These are phyloP conservation scores for Cardamine chenopodiifolia DNA, from an alignment of 345 rosid genomes.

Conservation along the genomic window DNA sequence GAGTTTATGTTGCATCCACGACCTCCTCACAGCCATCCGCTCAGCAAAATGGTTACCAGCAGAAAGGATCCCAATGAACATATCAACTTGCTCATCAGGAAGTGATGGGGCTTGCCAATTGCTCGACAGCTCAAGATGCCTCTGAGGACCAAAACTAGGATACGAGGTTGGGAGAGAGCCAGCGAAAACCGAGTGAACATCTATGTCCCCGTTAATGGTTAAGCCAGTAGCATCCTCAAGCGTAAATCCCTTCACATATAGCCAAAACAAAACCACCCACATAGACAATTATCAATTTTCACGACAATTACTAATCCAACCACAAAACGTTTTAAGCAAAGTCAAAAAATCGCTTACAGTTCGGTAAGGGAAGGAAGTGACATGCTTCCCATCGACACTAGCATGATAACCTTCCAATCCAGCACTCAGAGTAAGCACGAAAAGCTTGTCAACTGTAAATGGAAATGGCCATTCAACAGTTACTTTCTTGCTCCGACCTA, in stretches of 20 bases:
- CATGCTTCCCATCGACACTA: slow-evolving; percentile 83
- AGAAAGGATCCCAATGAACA: slow-evolving; percentile 83
- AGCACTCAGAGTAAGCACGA: slow-evolving; percentile 81
- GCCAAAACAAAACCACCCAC: slow-evolving; percentile 10
- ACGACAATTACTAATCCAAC: slow-evolving; percentile 15
- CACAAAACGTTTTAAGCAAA: background rate
- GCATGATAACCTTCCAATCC: slow-evolving; percentile 90
- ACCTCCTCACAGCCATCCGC: slow-evolving; percentile 89
- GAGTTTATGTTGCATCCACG: slow-evolving; percentile 86
- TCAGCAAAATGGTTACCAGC: slow-evolving; percentile 88
- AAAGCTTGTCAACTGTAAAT: slow-evolving; percentile 64
- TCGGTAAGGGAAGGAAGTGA: slow-evolving; percentile 82
- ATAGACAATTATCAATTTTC: slow-evolving; percentile 9
- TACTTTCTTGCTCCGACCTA: slow-evolving; percentile 66
- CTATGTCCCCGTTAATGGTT: slow-evolving; percentile 69
- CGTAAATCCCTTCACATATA: slow-evolving; percentile 63
- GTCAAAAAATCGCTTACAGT: slow-evolving; percentile 53
- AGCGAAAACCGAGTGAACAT: slow-evolving; percentile 71
- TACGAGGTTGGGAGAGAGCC: slow-evolving; percentile 74
- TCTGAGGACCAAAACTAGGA: slow-evolving; percentile 78
- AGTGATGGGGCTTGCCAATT: slow-evolving; percentile 75
- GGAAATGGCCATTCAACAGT: slow-evolving; percentile 80
- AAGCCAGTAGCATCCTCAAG: slow-evolving; percentile 95
- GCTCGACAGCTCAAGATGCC: slow-evolving; percentile 65
- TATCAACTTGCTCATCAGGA: slow-evolving; percentile 53